Base-by-base conservation (phyloP, 2,329 filamentous ascomycete genomes). In the Onygena corvina region DNA sequence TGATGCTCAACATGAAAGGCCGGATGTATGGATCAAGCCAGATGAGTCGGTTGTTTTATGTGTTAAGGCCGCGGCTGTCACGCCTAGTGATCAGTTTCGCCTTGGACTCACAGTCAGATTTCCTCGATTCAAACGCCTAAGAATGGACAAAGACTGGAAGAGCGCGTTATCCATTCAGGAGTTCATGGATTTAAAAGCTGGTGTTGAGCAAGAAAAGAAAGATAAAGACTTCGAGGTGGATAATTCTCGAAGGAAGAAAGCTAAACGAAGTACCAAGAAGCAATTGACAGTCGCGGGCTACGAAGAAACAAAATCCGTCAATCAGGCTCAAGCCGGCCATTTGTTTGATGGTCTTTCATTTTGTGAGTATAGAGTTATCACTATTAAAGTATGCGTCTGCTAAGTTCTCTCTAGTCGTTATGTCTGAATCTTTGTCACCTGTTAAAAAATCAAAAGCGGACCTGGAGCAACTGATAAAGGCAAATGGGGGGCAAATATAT, bases 21-120 rank as follows among this genome's bases (percentile, higher is more conserved):
- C 92, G 0, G 90, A 98, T 60, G 77, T 89, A 48, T 98, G 89
- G 89, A 96, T 98, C 60, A 81, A 83, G 29, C 88, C 92, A 0
- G 80, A 78, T 47, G 86, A 96, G 53, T 95, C 89, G 0, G 67
- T 98, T 12, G 87, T 98, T 1, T 59, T 98, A 0, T 83, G 85
- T 38, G 84, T 92, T 53, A 98, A 96, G 66, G 92, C 89, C 2
- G 83, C 90, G 0, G 86, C 81, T 16, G 78, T 93, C 0, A 79
- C 76, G 0, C 68, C 72, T 0, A 90, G 85, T 0, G 84, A 89
- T 47, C 80, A 84, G 51, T 96, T 95, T 61, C 81, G 83, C 5
- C 79, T 79, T 12, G 78, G 78, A 1, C 71, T 83, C 53, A 96
- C 92, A 0, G 69, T 98, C 33, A 81, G 92, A 0, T 98, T 98